These are phyloP conservation scores for Amylostereum areolatum DNA, from an alignment of 1,284 basidiomycete species.

Conservation along the genomic window DNA sequence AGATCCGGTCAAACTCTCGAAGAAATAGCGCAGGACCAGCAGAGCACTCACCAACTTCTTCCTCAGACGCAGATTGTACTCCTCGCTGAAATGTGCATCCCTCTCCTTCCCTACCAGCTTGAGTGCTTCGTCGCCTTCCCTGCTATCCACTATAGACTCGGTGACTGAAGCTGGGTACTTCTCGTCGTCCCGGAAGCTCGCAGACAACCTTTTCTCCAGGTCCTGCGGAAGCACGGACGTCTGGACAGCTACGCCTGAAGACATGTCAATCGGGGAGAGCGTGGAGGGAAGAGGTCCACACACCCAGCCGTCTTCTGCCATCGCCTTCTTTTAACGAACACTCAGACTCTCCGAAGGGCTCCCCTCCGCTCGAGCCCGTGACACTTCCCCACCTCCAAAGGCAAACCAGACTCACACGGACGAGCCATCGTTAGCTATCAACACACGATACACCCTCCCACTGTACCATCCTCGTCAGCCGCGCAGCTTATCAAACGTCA, in stretches of 20 bases:
- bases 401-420: background rate
- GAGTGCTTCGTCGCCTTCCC: constrained; percentile 52
- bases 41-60: constrained; percentile 46
- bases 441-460: background rate
- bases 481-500: background rate
- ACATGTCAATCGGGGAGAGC: too few species aligned
- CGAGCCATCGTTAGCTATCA: constrained; percentile 1
- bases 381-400: too few species aligned
- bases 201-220: too few species aligned
- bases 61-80: constrained; percentile 50
- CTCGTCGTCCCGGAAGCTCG: too few species aligned
- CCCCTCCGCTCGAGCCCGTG: too few species aligned
- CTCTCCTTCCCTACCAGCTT: constrained; percentile 50
- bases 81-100: constrained; percentile 49
- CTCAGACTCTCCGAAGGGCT: too few species aligned
- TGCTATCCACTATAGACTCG: constrained; percentile 25
- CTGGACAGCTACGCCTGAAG: too few species aligned
- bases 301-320: too few species aligned
- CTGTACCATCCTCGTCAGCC: background rate
- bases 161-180: constrained; percentile 5
- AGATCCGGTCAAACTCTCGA: background rate
- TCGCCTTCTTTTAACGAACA: too few species aligned
- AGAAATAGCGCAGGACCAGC: background rate
- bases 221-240: too few species aligned
- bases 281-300: too few species aligned